These are phyloP conservation scores for Chaetomium fimeti DNA, from an alignment of 495 filamentous ascomycete genomes.

Conservation along the genomic window DNA sequence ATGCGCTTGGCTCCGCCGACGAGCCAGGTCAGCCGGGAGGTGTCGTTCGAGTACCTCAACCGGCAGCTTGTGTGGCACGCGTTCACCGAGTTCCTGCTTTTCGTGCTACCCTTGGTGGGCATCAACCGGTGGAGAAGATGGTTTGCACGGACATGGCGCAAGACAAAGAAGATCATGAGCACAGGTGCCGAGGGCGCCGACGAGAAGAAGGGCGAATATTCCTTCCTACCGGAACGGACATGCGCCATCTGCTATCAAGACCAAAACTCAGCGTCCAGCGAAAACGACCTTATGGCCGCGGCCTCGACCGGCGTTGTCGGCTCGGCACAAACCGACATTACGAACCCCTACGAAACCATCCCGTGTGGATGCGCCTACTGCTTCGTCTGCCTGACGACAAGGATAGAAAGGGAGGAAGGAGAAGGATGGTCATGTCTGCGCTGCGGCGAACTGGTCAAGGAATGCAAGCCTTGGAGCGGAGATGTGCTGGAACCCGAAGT, in stretches of 20 bases:
- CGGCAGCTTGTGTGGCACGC: slow-evolving; percentile 98
- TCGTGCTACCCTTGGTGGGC: slow-evolving; percentile 89
- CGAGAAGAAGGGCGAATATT: slow-evolving; percentile 71
- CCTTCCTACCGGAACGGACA: slow-evolving; percentile 86
- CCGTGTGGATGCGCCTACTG: slow-evolving; percentile 94
- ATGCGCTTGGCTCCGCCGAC: slow-evolving; percentile 82
- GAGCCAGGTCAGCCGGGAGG: slow-evolving; percentile 79
- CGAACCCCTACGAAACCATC: slow-evolving; percentile 90
- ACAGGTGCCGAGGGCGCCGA: slow-evolving; percentile 41
- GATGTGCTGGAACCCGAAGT: slow-evolving; percentile 68
- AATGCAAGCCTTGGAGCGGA: slow-evolving; percentile 90
- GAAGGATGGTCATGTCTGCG: slow-evolving; percentile 95
- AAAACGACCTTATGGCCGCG: slow-evolving; percentile 66
- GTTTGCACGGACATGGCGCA: slow-evolving; percentile 79
- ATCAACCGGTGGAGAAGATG: slow-evolving; percentile 90
- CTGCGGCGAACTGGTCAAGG: slow-evolving; percentile 80
- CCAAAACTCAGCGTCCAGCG: slow-evolving; percentile 71
- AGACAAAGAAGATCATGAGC: slow-evolving; percentile 62
- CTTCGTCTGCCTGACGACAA: slow-evolving; percentile 91
- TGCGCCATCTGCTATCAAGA: slow-evolving; percentile 98
- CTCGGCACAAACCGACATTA: slow-evolving; percentile 89
- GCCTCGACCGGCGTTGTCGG: slow-evolving; percentile 73
- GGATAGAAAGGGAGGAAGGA: slow-evolving; percentile 87
- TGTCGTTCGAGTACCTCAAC: slow-evolving; percentile 96
- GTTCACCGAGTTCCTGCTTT: slow-evolving; percentile 96